Evolutionary conservation across 257 asterid genomes (phyloP), one percentile per base, ranked within the genome.

Genomic region (Scutellaria minor): DNA sequence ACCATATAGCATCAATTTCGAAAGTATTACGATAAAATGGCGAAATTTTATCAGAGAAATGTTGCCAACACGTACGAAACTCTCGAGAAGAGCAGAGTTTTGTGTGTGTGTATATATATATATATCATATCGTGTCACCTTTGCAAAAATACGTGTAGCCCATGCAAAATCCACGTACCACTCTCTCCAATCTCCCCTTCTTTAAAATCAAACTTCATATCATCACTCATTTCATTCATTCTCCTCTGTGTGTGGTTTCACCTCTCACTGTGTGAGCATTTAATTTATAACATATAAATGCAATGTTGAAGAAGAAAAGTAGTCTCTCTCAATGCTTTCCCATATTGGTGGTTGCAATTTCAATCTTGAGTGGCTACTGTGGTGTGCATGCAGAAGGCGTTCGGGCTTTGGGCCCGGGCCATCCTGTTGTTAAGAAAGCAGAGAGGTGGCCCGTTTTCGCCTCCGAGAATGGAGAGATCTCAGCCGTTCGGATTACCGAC

Each of bases 381-480:
- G 1, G 0, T n/a, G 9, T 24, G 51, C 51, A 41, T 18, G 80
- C 77, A 56, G 37, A 20, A 3, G 76, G 66, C 24, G 55, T 9
- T 24, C 47, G 68, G 64, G 77, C 60, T n/a, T 51, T 70, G 35
- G 85, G 79, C 8, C 27, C 27, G 27, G 27, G 27, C 27, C 27
- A 24, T 24, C 71, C 69, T 35, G 8, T 89, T 22, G 89, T 80
- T 63, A 88, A 79, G 80, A 83, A 79, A 44, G 77, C 71, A 5
- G 77, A 80, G 24, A 73, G 90, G 71, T 48, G 10, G 39, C 6
- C 76, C 41, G 3, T 86, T 1, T 76, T 85, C 47, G 76, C 85
- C 5, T 80, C 83, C 27, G 92, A 88, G 70, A 66, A 76, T 59
- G 97, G 97, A 5, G 66, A 84, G 66, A 81, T 90, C 76, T 81